Percentiles rank a stretch among this genome's conserved stretches.
These are phyloP conservation scores for Phytophthora foliorum DNA, from an alignment of 352 stramenopile genomes.

Conservation along the genomic window DNA sequence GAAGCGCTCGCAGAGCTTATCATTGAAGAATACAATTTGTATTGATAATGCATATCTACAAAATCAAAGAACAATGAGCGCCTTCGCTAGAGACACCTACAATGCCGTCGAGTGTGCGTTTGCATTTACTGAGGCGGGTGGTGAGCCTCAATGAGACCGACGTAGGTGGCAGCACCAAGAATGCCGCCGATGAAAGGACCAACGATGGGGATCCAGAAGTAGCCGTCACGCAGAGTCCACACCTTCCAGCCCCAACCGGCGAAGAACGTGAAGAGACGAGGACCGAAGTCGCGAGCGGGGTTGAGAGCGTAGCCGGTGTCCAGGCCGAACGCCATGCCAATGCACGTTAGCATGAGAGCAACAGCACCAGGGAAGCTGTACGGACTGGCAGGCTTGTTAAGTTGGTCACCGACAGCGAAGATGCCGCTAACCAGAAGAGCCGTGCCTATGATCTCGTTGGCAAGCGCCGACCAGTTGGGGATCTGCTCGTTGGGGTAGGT, in stretches of 20 bases:
- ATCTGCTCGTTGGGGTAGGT: conserved; percentile 57
- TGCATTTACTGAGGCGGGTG: conserved; percentile 30
- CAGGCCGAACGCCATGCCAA: conserved; percentile 50
- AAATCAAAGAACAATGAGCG: neutral
- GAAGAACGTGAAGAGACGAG: conserved; percentile 58
- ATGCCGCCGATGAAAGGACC: conserved; percentile 36
- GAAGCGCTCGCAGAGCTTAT: neutral
- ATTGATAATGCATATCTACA: conserved; percentile 20
- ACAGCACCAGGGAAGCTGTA: conserved; percentile 50
- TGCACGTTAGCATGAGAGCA: conserved; percentile 43
- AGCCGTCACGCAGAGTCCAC: conserved; percentile 33
- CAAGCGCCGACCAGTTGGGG: conserved; percentile 48
- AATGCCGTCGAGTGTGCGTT: too few relatives aligned
- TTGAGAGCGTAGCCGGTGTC: conserved; percentile 56
- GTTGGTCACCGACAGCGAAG: conserved; percentile 54
- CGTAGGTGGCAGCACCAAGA: conserved; percentile 33
- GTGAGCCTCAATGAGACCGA: conserved; percentile 33
- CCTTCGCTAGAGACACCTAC: neutral
- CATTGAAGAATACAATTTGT: conserved; percentile 21
- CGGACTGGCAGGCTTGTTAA: conserved; percentile 55
- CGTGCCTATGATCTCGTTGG: conserved; percentile 56
- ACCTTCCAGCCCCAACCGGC: conserved; percentile 58
- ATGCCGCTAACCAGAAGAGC: conserved; percentile 52
- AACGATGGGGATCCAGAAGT: conserved; percentile 46
- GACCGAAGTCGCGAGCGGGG: conserved; percentile 57